These are phyloP conservation scores for Fraxinus floribunda DNA, from an alignment of 305 asterid species.

Conservation along the genomic window DNA sequence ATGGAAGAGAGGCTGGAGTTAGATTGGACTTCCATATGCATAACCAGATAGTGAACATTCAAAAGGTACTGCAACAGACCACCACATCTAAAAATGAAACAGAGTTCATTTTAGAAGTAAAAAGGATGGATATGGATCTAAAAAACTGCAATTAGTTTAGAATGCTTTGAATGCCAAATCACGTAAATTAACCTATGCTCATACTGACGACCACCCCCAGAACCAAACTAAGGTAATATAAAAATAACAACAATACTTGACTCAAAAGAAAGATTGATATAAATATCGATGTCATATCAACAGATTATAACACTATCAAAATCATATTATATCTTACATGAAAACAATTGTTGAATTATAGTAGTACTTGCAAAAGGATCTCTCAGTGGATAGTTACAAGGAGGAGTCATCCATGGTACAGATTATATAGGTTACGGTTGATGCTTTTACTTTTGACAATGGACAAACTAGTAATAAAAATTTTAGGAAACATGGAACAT, in stretches of 20 bases:
- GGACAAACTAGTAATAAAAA: not conserved
- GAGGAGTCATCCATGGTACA: not conserved
- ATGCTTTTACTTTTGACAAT: not conserved
- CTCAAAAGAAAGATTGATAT: not conserved
- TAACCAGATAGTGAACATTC: not conserved
- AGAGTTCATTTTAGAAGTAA: not conserved
- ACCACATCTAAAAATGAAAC: not conserved
- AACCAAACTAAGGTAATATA: not conserved
- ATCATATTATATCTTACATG: not conserved
- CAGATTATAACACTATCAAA: not conserved
- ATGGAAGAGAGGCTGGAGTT: not conserved
- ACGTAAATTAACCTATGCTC: not conserved
- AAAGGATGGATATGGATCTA: not conserved
- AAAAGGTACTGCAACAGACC: not conserved
- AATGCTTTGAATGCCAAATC: not conserved
- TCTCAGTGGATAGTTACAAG: not conserved
- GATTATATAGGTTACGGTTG: not conserved
- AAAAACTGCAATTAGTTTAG: not conserved
- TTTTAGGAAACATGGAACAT: not conserved
- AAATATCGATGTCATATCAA: not conserved
- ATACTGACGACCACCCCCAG: not conserved
- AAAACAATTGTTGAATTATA: not conserved
- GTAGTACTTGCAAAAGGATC: not conserved
- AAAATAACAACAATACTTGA: not conserved
- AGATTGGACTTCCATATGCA: not conserved